phyloP scores from a whole-genome alignment of 2,329 filamentous ascomycete species.

The Aaosphaeria pasadenensis region DNA sequence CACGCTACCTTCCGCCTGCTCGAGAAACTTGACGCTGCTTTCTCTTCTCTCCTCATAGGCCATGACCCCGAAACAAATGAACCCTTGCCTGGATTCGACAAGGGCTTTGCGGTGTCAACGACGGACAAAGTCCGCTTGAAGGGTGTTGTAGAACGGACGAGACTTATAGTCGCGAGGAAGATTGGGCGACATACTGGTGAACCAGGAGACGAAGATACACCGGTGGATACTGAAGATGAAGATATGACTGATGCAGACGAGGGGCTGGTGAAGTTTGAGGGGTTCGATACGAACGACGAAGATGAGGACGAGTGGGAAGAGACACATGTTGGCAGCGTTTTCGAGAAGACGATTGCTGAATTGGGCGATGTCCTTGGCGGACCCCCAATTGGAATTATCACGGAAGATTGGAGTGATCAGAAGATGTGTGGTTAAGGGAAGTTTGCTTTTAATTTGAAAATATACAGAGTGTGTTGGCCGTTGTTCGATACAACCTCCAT shows the following conservation, averaged over 20 bases:
- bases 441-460: no score
- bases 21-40: conserved; percentile 78
- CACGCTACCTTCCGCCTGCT: conserved; percentile 68
- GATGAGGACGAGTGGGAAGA: conserved; percentile 33
- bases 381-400: conserved; percentile 46
- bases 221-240: conserved; percentile 33
- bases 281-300: conserved; percentile 46
- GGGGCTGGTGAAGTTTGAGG: conserved; percentile 25
- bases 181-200: conserved; percentile 46
- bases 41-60: conserved; percentile 70
- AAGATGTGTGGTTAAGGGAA: not conserved
- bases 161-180: conserved; percentile 65
- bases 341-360: conserved; percentile 74
- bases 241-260: conserved; percentile 28
- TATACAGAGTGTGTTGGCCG: no score
- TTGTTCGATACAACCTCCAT: no score
- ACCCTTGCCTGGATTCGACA: conserved; percentile 67
- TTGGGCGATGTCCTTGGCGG: conserved; percentile 65
- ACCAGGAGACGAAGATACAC: conserved; percentile 32
- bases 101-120: conserved; percentile 62
- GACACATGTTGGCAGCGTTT: conserved; percentile 62
- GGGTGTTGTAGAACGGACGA: conserved; percentile 73
- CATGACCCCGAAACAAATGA: conserved; percentile 64
- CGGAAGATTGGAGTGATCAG: conserved; percentile 32
- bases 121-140: conserved; percentile 88